A percentile compares a stretch with the other conserved stretches of the same genome.
These are phyloP conservation scores for Geopyxis carbonaria DNA, from an alignment of 495 filamentous ascomycete genomes.

Conservation along the genomic window DNA sequence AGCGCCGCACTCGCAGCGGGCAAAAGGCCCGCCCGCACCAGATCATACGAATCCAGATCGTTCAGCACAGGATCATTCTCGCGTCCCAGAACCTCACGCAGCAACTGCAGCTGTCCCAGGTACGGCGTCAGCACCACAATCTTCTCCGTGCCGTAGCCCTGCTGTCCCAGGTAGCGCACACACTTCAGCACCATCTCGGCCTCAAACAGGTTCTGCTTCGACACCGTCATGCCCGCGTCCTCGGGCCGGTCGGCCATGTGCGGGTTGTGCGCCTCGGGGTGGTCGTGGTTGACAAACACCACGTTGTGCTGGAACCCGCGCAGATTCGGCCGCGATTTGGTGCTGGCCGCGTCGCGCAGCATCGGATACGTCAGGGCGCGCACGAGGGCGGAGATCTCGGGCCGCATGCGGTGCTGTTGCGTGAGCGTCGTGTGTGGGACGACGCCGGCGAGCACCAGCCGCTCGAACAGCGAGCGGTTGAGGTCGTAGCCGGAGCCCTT, in stretches of 20 bases:
- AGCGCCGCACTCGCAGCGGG: slow-evolving; percentile 36
- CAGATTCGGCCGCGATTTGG: slow-evolving; percentile 32
- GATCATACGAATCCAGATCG: slow-evolving; percentile 51
- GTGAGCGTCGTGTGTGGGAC: slow-evolving; percentile 34
- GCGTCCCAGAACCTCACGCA: slow-evolving; percentile 34
- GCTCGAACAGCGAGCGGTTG: slow-evolving; percentile 55
- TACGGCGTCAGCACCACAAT: slow-evolving; percentile 63
- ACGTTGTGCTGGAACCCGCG: slow-evolving; percentile 45
- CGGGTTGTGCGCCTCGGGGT: slow-evolving; percentile 34
- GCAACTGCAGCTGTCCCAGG: slow-evolving; percentile 45
- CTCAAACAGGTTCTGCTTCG: slow-evolving; percentile 52
- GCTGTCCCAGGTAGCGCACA: slow-evolving; percentile 56
- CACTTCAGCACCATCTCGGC: slow-evolving; percentile 48
- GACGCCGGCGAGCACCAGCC: slow-evolving; percentile 40
- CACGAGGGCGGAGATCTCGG: slow-evolving; percentile 35
- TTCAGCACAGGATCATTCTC: slow-evolving; percentile 43
- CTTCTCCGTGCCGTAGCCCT: slow-evolving; percentile 52
- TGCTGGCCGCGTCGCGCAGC: slow-evolving; percentile 41
- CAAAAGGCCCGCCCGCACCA: slow-evolving; percentile 27
- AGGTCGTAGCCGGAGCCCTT: slow-evolving; percentile 54
- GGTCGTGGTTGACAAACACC: slow-evolving; percentile 47
- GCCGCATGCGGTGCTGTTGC: slow-evolving; percentile 8
- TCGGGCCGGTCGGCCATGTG: slow-evolving; percentile 37
- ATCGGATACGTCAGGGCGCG: slow-evolving; percentile 45
- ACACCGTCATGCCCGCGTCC: slow-evolving; percentile 29